phyloP scores from a whole-genome alignment of 176 grass and related monocot genomes.

The Olyra latifolia region DNA sequence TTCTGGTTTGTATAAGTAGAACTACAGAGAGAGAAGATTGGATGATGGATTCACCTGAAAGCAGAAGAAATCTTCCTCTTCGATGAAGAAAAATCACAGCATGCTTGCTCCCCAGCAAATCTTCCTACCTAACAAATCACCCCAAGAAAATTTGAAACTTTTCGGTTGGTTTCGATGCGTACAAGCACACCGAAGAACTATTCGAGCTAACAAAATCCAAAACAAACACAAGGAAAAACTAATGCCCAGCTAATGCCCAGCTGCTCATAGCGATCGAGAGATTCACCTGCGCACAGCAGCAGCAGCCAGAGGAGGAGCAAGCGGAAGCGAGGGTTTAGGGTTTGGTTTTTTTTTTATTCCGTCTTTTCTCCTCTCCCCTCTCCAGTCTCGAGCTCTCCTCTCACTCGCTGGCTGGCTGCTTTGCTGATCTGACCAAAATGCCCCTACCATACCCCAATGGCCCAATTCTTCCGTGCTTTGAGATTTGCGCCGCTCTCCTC shows the following conservation, averaged over 20 bases:
- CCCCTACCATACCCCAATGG: background rate
- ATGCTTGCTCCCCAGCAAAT: background rate
- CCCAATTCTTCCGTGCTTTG: constrained; percentile 1
- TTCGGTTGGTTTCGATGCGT: background rate
- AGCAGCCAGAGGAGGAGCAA: background rate
- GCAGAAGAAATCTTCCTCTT: background rate
- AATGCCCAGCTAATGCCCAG: too few species aligned
- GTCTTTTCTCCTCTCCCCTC: background rate
- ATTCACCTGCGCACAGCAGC: background rate
- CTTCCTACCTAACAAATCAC: constrained; percentile 23
- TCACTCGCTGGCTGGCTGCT: too few species aligned
- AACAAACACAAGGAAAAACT: background rate
- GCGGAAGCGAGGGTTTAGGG: constrained; percentile 37
- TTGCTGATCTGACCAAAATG: constrained; percentile 16
- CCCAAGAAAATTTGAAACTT: background rate
- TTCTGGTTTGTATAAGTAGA: background rate
- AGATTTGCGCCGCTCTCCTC: background rate
- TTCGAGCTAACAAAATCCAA: background rate
- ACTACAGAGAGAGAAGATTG: background rate
- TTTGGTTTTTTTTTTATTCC: constrained; percentile 9
- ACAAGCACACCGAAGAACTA: background rate
- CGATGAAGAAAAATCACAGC: background rate
- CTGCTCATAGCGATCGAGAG: background rate
- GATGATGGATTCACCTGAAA: background rate
- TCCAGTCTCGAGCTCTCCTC: too few species aligned